A percentile compares a stretch with the other conserved stretches of the same genome.
Conservation (phyloP, 306 rosid species). For the Gleditsia sinensis region DNA sequence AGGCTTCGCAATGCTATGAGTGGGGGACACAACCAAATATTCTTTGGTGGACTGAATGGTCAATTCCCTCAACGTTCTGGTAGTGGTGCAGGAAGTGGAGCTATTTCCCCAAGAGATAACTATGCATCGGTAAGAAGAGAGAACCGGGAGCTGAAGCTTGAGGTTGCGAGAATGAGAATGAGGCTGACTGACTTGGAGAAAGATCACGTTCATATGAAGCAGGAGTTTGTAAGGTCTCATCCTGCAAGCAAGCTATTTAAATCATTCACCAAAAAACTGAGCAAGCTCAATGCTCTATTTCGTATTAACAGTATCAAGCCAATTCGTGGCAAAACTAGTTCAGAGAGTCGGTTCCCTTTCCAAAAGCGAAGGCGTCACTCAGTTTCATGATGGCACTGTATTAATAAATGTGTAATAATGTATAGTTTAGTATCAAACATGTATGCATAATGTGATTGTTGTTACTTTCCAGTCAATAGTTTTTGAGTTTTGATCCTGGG, state of each 20-base stretch:
- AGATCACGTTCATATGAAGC: conserved; percentile 93
- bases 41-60: conserved; percentile 74
- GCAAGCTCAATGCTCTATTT: conserved; percentile 77
- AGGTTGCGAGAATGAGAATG: conserved; percentile 99
- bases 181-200: conserved; percentile 93
- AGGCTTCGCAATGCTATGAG: conserved; percentile 90
- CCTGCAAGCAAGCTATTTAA: conserved; percentile 81
- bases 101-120: conserved; percentile 95
- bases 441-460: conserved; percentile 43
- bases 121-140: conserved; percentile 96
- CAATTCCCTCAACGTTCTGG: conserved; percentile 93
- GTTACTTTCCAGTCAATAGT: conserved; percentile 40
- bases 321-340: conserved; percentile 52
- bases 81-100: conserved; percentile 98
- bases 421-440: too few species aligned
- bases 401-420: conserved; percentile 42
- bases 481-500: conserved; percentile 39
- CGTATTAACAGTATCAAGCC: conserved; percentile 62
- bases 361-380: conserved; percentile 95
- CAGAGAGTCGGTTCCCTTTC: conserved; percentile 77
- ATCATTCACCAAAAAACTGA: conserved; percentile 70
- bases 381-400: conserved; percentile 60
- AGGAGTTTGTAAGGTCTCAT: conserved; percentile 80
- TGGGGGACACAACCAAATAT: conserved; percentile 81
- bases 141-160: conserved; percentile 94